A percentile compares a stretch with the other conserved stretches of the same genome.
These are phyloP conservation scores for Pichia sp. DNA, from an alignment of 1,139 yeast species.

Conservation along the genomic window DNA sequence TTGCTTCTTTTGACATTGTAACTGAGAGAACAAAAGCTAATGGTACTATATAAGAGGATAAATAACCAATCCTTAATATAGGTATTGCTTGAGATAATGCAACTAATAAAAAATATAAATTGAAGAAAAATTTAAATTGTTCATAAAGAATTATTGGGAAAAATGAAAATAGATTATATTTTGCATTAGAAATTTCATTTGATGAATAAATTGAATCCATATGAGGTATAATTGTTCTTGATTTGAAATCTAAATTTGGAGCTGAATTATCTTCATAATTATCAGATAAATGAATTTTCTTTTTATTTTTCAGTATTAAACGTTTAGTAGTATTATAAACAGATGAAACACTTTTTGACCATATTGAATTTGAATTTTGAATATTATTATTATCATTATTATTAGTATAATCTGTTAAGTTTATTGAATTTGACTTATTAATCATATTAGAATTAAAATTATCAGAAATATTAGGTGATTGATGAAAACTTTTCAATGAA, in stretches of 20 bases:
- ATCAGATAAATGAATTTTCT: constrained; percentile 24
- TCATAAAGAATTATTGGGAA: constrained; percentile 85
- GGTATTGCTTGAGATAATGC: constrained; percentile 95
- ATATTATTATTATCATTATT: neutral
- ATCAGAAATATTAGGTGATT: constrained; percentile 7
- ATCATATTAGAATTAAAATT: constrained; percentile 7
- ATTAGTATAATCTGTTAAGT: neutral
- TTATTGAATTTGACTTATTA: neutral
- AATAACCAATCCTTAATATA: constrained; percentile 82
- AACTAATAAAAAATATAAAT: constrained; percentile 82
- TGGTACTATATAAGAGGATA: constrained; percentile 90
- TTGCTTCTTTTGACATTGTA: constrained; percentile 92
- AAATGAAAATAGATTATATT: constrained; percentile 83
- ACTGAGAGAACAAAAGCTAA: constrained; percentile 85
- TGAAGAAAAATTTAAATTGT: constrained; percentile 95
- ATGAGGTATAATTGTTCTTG: constrained; percentile 31
- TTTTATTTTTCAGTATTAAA: constrained; percentile 18
- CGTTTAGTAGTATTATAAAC: constrained; percentile 23
- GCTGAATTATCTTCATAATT: constrained; percentile 3
- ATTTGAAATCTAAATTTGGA: constrained; percentile 3
- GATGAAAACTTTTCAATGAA: constrained; percentile 13
- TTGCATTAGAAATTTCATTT: constrained; percentile 89
- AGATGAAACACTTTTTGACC: constrained; percentile 27
- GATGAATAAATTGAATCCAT: constrained; percentile 46
- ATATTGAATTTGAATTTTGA: constrained; percentile 17